Evolutionary conservation across 2,329 filamentous ascomycete genomes (phyloP).

Genomic region (Aspergillus oerlinghausenensis): DNA sequence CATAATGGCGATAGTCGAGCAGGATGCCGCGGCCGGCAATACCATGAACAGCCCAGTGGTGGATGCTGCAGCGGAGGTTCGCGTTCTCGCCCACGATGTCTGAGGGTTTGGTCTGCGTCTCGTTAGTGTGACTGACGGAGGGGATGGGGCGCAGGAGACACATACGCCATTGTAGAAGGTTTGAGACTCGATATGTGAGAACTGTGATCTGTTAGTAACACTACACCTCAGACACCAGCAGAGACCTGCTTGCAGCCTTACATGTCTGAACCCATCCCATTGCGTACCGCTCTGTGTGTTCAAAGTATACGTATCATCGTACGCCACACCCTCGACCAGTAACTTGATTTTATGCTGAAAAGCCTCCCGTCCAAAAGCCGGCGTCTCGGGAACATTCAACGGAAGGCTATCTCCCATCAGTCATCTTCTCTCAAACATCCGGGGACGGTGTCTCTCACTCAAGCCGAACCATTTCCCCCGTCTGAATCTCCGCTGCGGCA

Average conservation of each 20-base stretch:
- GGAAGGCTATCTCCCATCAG: conserved; percentile 41
- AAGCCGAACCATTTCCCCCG: conserved; percentile 53
- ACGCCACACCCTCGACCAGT: conserved; percentile 31
- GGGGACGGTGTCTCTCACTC: conserved; percentile 38
- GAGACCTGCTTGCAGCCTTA: conserved; percentile 11
- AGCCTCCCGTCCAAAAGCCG: conserved; percentile 49
- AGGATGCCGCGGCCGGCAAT: conserved; percentile 41
- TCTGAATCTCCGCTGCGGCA: conserved; percentile 50
- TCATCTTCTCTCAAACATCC: background rate
- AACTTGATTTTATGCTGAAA: conserved; percentile 54
- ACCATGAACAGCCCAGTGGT: conserved; percentile 40
- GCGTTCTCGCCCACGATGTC: conserved; percentile 31
- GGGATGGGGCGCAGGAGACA: background rate
- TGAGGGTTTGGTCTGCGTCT: conserved; percentile 26
- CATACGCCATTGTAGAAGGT: conserved; percentile 41
- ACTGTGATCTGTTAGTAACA: conserved; percentile 20
- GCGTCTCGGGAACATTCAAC: conserved; percentile 48
- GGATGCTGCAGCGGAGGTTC: conserved; percentile 39
- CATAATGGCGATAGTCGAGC: conserved; percentile 43
- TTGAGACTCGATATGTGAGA: conserved; percentile 33
- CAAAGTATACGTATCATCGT: conserved; percentile 43
- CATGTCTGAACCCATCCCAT: conserved; percentile 50
- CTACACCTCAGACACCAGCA: background rate
- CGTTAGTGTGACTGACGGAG: background rate
- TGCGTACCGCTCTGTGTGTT: conserved; percentile 49